These are phyloP conservation scores for Sporothrix variecibatus DNA, from an alignment of 2,329 filamentous ascomycete species.

Conservation along the genomic window DNA sequence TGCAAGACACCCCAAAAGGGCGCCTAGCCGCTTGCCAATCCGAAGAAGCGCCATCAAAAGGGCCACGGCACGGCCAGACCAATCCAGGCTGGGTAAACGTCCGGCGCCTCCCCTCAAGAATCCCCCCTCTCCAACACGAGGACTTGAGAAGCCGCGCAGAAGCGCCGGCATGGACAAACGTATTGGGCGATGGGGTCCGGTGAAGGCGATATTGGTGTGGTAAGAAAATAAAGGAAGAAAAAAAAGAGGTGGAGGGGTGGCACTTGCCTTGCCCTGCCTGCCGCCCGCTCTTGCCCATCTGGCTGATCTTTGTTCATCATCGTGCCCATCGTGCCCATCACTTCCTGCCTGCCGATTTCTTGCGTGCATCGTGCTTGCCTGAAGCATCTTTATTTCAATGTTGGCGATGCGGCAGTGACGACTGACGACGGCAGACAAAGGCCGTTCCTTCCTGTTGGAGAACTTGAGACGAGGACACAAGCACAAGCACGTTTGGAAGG, in stretches of 20 bases:
- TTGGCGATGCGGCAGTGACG: neutral
- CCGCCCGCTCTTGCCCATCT: neutral
- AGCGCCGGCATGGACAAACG: neutral
- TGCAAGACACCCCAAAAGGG: neutral
- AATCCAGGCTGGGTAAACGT: slow-evolving; percentile 8
- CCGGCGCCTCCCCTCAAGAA: neutral
- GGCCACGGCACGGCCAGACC: slow-evolving; percentile 17
- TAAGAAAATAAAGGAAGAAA: neutral
- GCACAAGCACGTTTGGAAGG: neutral
- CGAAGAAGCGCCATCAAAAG: slow-evolving; percentile 26
- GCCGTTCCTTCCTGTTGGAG: neutral
- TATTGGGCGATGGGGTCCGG: neutral
- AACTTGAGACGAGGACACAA: neutral
- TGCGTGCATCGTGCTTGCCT: slow-evolving; percentile 14
- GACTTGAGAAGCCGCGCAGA: slow-evolving; percentile 5
- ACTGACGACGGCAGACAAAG: neutral
- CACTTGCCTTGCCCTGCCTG: neutral
- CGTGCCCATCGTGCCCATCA: neutral
- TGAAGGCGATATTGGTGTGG: slow-evolving; percentile 12
- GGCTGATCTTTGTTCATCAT: neutral
- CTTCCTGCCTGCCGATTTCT: slow-evolving; percentile 9
- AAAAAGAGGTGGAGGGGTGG: neutral
- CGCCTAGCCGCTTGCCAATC: slow-evolving; percentile 25
- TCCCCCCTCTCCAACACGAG: slow-evolving; percentile 4
- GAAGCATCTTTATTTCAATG: neutral